phyloP scores from a whole-genome alignment of 352 stramenopile genomes.

The Phytophthora pluvialis region DNA sequence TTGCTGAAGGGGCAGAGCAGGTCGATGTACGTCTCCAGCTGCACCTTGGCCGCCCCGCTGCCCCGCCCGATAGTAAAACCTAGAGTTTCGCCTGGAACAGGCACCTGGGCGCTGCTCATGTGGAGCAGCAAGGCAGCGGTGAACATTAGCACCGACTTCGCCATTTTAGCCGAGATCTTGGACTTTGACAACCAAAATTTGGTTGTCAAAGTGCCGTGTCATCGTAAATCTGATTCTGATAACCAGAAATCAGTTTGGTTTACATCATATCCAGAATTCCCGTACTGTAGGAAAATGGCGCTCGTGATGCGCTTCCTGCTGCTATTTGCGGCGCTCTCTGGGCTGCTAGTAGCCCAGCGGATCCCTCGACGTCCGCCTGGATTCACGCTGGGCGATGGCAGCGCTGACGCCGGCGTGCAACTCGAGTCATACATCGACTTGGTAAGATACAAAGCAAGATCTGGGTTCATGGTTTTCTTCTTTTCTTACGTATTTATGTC shows the following conservation, averaged over 20 bases:
- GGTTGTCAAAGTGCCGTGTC: not conserved
- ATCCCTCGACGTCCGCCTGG: slow-evolving; percentile 68
- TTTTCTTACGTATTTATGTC: slow-evolving; percentile 20
- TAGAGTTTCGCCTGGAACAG: slow-evolving; percentile 58
- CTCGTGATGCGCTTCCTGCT: slow-evolving; percentile 25
- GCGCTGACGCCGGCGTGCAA: slow-evolving; percentile 66
- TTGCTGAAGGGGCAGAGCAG: slow-evolving; percentile 79
- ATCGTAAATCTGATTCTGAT: slow-evolving; percentile 14
- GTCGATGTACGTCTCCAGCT: slow-evolving; percentile 84
- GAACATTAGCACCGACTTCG: slow-evolving; percentile 24
- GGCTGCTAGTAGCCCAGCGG: slow-evolving; percentile 23
- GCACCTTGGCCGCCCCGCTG: slow-evolving; percentile 51
- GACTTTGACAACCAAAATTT: slow-evolving; percentile 11
- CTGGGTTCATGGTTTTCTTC: not conserved
- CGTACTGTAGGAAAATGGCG: slow-evolving; percentile 3
- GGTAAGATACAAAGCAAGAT: slow-evolving; percentile 33
- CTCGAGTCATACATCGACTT: slow-evolving; percentile 88
- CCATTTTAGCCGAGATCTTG: slow-evolving; percentile 25
- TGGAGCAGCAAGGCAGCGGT: slow-evolving; percentile 17
- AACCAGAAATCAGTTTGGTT: no score
- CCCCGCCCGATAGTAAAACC: slow-evolving; percentile 73
- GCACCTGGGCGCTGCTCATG: slow-evolving; percentile 48
- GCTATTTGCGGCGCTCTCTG: slow-evolving; percentile 22
- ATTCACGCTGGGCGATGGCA: slow-evolving; percentile 63
- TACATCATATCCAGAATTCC: slow-evolving; percentile 2